phyloP scores from a whole-genome alignment of 2,329 filamentous ascomycete species.

The Xylariaceae sp. region DNA sequence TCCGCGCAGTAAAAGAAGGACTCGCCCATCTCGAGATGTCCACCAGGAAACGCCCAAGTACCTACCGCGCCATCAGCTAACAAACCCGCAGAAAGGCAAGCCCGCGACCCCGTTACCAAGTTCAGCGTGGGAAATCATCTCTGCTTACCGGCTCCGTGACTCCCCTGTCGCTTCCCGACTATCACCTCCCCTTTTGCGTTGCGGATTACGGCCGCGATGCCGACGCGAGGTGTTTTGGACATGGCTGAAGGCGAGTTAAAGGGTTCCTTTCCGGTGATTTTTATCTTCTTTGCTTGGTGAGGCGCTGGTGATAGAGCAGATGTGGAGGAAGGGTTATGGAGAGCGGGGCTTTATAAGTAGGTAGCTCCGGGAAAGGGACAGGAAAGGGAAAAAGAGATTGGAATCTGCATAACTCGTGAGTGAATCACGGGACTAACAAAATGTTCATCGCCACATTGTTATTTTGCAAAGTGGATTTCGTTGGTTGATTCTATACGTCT shows the following conservation, averaged over 20 bases:
- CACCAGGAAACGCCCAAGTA: constrained; percentile 66
- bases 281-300: no score
- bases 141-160: constrained; percentile 46
- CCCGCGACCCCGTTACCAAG: background rate
- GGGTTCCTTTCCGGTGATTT: background rate
- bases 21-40: constrained; percentile 70
- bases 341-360: background rate
- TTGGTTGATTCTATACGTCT: no score
- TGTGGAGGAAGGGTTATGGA: background rate
- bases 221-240: constrained; percentile 41
- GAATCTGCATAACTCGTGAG: no score
- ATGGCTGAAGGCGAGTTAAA: constrained; percentile 15
- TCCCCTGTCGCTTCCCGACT: constrained; percentile 45
- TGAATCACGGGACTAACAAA: no score
- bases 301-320: no score
- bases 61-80: constrained; percentile 36
- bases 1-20: constrained; percentile 57
- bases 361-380: background rate
- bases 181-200: constrained; percentile 43
- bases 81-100: no score
- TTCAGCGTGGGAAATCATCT: background rate
- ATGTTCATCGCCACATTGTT: no score
- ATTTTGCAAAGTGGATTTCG: no score
- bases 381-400: no score
- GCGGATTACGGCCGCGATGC: constrained; percentile 46